Evolutionary conservation across 139 green algal genomes (phyloP), one percentile per base, ranked within the genome.

Genomic region (Spirogloea muscicola): DNA sequence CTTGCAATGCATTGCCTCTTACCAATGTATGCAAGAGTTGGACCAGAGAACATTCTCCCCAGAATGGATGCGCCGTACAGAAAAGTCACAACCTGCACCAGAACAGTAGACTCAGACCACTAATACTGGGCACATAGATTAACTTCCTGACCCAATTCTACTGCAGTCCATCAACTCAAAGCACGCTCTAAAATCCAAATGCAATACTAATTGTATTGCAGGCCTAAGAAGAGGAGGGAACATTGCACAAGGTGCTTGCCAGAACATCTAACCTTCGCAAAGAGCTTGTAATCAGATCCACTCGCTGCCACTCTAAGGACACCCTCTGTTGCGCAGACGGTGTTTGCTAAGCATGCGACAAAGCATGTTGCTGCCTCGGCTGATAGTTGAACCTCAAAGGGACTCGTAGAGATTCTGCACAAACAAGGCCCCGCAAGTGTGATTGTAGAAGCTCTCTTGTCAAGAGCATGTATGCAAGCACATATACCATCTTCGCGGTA

Each of bases 251-350:
- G 21, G 46, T 55, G 46, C 46, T 31, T 21, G 46, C 21, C n/a
- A n/a, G 46, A 55, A 21, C 21, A 31, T 21, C 21, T 29, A 21
- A 79, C 71, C 58, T 79, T 79, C 4, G 31, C 71, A 66, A 76
- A 79, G 29, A 79, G 71, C 16, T 38, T 34, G 31, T 40, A 78
- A 3, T 79, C 71, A 1, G 60, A 76, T 18, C 71, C 71, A 29
- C 60, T 79, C 38, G 71, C 71, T 7, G 71, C 71, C 40, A 76
- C 71, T 3, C 71, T 42, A 13, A 79, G 43, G 2, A 79, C 71
- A 33, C 60, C 71, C 51, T 79, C 71, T 10, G 71, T 34, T 1
- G 71, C 71, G 29, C 71, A 59, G 25, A 79, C 7, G 13, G 48
- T 2, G 43, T 79, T 79, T 31, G 46, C 58, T 27, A 34, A 16